phyloP scores from a whole-genome alignment of 2,329 filamentous ascomycete species.

The Beauveria scarabaeidicola region DNA sequence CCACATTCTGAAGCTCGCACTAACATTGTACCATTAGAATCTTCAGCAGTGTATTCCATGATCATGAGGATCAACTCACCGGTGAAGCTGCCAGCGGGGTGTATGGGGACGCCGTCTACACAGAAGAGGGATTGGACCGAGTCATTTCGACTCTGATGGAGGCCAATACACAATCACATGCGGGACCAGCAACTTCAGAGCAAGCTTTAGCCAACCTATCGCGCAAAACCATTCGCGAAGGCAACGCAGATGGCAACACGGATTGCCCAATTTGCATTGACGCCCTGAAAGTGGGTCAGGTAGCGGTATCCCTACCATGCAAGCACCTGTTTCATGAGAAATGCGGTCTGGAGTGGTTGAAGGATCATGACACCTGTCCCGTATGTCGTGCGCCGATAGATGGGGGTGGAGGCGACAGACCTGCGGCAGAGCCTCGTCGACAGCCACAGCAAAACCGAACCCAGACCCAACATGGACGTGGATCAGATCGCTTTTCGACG shows the following conservation, averaged over 20 bases:
- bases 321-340: slow-evolving; percentile 87
- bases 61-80: slow-evolving; percentile 4
- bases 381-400: slow-evolving; percentile 60
- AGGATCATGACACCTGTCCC: slow-evolving; percentile 87
- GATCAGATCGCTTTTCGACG: background rate
- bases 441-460: background rate
- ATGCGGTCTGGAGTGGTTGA: slow-evolving; percentile 77
- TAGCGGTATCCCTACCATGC: slow-evolving; percentile 74
- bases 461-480: background rate
- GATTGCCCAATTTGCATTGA: slow-evolving; percentile 98
- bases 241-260: slow-evolving; percentile 54
- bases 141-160: slow-evolving; percentile 88
- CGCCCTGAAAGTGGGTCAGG: slow-evolving; percentile 61
- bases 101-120: slow-evolving; percentile 77
- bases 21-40: background rate
- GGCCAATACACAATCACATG: slow-evolving; percentile 64
- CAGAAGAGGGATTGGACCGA: slow-evolving; percentile 81
- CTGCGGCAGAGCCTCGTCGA: background rate
- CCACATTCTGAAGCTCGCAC: background rate
- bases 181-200: slow-evolving; percentile 71
- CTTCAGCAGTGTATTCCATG: background rate
- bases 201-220: slow-evolving; percentile 66
- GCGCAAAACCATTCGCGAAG: slow-evolving; percentile 58
- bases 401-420: background rate
- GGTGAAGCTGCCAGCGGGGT: slow-evolving; percentile 22